Base-by-base conservation (phyloP, 2,329 filamentous ascomycete species). In the Aspergillus fumigatus region DNA sequence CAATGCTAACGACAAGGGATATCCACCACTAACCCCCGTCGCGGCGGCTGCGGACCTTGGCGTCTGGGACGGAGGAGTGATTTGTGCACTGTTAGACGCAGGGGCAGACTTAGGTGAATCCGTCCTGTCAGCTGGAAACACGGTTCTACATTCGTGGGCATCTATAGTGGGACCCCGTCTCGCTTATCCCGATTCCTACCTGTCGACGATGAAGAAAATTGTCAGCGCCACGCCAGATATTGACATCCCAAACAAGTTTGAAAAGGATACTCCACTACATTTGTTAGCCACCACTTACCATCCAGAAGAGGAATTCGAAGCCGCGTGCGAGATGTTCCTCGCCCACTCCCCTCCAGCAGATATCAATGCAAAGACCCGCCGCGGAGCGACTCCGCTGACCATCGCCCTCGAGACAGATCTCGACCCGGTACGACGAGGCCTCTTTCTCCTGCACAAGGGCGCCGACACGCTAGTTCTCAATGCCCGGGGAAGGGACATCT, bases 81-180 rank as follows among this genome's bases (percentile, higher is more conserved):
- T 65, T 14, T 61, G 54, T 50, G 66, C 65, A 10, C 48, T 69
- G 11, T 23, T 66, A 21, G 53, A 53, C 2, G 51, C 60, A 25
- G 64, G 64, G 38, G 66, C 67, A 3, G 62, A 65, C 53, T 32
- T 64, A 4, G 51, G 59, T 26, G 48, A 56, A 11, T 61, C 61
- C 9, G 49, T 53, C 1, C 50, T 60, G 11, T 35, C 53, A 1
- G 56, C 50, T 3, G 57, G 60, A 19, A 58, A 65, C 57, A 60
- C 67, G 58, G 63, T 68, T 1, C 61, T 69, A 2, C 67, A 68
- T 57, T 50, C 45, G 26, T 69, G 67, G 66, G 62, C 57, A 4
- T 60, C 59, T 4, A 63, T 62, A 32, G 55, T 58, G 1, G 63
- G 58, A 9, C 60, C 64, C 5, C 60, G 63, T 40, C 54, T 68